Evolutionary conservation across 495 filamentous ascomycete genomes (phyloP).

Genomic region (Eremomyces bilateralis): DNA sequence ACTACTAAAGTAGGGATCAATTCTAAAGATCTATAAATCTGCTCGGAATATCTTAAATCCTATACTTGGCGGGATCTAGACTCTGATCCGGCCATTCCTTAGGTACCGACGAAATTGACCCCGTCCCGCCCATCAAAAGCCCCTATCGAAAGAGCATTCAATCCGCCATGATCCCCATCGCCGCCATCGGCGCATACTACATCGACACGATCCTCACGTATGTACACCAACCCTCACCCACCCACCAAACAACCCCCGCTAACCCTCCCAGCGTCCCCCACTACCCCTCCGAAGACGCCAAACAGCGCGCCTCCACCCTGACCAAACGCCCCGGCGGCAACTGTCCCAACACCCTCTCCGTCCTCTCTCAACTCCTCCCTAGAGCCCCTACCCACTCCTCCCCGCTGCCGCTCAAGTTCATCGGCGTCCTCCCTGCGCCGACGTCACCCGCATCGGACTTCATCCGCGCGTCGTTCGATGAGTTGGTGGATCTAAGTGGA

Average conservation of each 20-base stretch:
- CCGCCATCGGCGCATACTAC: constrained; percentile 44
- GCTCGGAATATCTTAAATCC: no score
- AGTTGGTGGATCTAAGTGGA: constrained; percentile 24
- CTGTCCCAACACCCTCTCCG: constrained; percentile 46
- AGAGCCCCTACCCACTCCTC: constrained; percentile 3
- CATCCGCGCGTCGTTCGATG: constrained; percentile 22
- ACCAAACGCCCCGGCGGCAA: constrained; percentile 47
- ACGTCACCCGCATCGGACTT: constrained; percentile 21
- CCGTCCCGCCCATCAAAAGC: no score
- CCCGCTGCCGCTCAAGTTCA: constrained; percentile 16
- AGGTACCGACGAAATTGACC: no score
- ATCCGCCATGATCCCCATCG: no score
- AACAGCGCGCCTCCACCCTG: constrained; percentile 39
- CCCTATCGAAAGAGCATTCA: no score
- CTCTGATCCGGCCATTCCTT: no score
- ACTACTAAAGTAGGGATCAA: no score
- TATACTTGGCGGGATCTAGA: no score
- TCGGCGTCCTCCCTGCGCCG: constrained; percentile 23
- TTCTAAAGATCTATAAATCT: no score
- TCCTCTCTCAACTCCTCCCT: constrained; percentile 40
- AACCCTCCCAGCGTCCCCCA: constrained; percentile 30
- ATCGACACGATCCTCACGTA: constrained; percentile 46
- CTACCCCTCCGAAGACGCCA: constrained; percentile 49
- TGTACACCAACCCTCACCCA: constrained; percentile 14
- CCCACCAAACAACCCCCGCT: constrained; percentile 10